phyloP scores from a whole-genome alignment of 2,329 filamentous ascomycete genomes.

The Uncinocarpus reesii region DNA sequence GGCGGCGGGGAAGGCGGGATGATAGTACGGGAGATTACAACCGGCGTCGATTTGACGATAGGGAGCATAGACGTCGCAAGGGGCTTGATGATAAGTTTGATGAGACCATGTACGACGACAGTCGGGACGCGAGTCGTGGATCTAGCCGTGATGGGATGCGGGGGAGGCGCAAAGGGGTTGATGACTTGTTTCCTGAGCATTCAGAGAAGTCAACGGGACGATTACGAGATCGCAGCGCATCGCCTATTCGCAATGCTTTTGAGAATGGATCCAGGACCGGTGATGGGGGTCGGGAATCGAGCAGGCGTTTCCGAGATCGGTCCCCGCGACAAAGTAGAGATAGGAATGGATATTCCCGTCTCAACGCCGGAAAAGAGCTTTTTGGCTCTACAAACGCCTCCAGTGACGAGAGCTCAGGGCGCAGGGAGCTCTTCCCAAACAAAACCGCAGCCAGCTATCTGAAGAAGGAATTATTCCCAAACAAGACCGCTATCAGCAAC shows the following conservation, averaged over 20 bases:
- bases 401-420: conserved; percentile 21
- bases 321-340: conserved; percentile 25
- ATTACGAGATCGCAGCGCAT: conserved; percentile 51
- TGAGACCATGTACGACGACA: conserved; percentile 75
- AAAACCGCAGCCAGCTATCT: conserved; percentile 35
- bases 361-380: conserved; percentile 45
- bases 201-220: conserved; percentile 33
- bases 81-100: conserved; percentile 50
- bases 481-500: conserved; percentile 32
- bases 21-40: conserved; percentile 36
- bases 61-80: conserved; percentile 39
- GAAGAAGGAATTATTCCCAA: conserved; percentile 51
- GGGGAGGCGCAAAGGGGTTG: conserved; percentile 23
- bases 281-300: conserved; percentile 29
- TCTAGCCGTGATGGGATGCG: conserved; percentile 22
- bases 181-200: conserved; percentile 32
- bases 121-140: conserved; percentile 22
- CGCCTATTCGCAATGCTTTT: conserved; percentile 46
- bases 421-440: conserved; percentile 40
- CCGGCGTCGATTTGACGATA: conserved; percentile 51
- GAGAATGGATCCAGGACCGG: conserved; percentile 22
- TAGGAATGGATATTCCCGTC: conserved; percentile 25
- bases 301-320: conserved; percentile 35
- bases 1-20: conserved; percentile 30
- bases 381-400: conserved; percentile 35